A percentile compares a stretch with the other conserved stretches of the same genome.
phyloP scores from a whole-genome alignment of 352 stramenopile genomes.

The Globisporangium canariense region DNA sequence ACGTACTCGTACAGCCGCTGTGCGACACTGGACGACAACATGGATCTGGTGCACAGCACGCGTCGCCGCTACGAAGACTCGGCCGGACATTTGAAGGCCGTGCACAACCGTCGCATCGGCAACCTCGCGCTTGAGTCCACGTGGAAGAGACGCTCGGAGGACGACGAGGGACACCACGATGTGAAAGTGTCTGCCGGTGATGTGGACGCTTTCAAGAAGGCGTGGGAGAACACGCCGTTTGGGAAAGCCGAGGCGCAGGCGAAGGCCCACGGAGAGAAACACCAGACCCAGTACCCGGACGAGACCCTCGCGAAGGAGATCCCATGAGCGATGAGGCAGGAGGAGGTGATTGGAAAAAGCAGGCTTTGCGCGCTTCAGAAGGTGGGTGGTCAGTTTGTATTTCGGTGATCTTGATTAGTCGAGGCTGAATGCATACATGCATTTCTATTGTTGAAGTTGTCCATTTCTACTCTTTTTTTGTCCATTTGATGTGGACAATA shows the following conservation, averaged over 20 bases:
- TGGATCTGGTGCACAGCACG: slow-evolving; percentile 44
- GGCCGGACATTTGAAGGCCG: slow-evolving; percentile 51
- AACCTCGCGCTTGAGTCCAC: slow-evolving; percentile 38
- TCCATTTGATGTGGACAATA: neutral
- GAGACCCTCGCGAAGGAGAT: slow-evolving; percentile 42
- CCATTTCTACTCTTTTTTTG: neutral
- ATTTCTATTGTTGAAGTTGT: neutral
- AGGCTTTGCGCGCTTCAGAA: too few relatives aligned
- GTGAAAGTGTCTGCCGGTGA: slow-evolving; percentile 32
- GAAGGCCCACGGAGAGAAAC: slow-evolving; percentile 30
- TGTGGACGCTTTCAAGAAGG: slow-evolving; percentile 42
- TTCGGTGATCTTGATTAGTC: neutral
- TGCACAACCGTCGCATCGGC: slow-evolving; percentile 52
- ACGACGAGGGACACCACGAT: slow-evolving; percentile 39
- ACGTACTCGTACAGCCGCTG: slow-evolving; percentile 71
- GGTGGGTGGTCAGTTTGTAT: too few relatives aligned
- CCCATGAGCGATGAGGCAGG: slow-evolving; percentile 24
- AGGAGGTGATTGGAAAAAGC: neutral
- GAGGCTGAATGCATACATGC: neutral
- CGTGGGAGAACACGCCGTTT: slow-evolving; percentile 58
- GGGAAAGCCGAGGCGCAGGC: slow-evolving; percentile 44
- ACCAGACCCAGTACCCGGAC: slow-evolving; percentile 45
- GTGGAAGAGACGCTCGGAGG: slow-evolving; percentile 41
- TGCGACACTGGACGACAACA: slow-evolving; percentile 46
- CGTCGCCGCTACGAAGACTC: slow-evolving; percentile 70